phyloP scores from a whole-genome alignment of 345 rosid genomes.

The Conringia planisiliqua region DNA sequence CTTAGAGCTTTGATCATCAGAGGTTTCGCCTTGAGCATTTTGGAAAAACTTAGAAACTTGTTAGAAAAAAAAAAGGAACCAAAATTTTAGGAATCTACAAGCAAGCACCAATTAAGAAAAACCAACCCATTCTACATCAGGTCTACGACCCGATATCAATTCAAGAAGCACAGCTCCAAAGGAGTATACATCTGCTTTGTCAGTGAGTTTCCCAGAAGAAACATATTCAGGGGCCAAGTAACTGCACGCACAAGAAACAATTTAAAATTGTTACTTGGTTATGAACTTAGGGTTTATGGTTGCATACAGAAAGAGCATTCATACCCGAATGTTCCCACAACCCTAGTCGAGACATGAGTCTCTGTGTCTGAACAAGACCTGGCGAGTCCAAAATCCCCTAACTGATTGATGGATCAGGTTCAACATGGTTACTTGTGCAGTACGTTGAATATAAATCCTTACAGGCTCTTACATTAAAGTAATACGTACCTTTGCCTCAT shows the following conservation, averaged over 20 bases:
- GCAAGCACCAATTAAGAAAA: no score
- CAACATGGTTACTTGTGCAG: background rate
- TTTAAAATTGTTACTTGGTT: background rate
- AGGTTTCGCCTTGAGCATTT: conserved; percentile 92
- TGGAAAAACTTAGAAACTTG: no score
- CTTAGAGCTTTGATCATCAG: conserved; percentile 55
- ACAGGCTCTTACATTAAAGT: background rate
- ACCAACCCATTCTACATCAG: conserved; percentile 8
- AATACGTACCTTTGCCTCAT: conserved; percentile 77
- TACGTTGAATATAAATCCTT: background rate
- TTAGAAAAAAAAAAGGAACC: no score
- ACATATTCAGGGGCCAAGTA: conserved; percentile 96
- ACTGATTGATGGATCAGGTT: conserved; percentile 42
- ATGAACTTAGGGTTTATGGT: background rate
- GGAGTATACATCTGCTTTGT: conserved; percentile 84
- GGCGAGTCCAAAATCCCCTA: conserved; percentile 96
- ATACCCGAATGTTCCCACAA: conserved; percentile 97
- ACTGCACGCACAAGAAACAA: conserved; percentile 38
- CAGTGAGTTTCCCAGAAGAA: conserved; percentile 79
- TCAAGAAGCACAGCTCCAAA: conserved; percentile 87
- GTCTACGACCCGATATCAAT: conserved; percentile 76
- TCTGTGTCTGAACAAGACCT: conserved; percentile 64
- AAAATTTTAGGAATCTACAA: no score
- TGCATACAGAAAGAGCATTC: background rate
- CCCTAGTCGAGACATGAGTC: conserved; percentile 86